Evolutionary conservation across 108 stramenopile genomes (phyloP).

Genomic region (Skeletonema menzelii): DNA sequence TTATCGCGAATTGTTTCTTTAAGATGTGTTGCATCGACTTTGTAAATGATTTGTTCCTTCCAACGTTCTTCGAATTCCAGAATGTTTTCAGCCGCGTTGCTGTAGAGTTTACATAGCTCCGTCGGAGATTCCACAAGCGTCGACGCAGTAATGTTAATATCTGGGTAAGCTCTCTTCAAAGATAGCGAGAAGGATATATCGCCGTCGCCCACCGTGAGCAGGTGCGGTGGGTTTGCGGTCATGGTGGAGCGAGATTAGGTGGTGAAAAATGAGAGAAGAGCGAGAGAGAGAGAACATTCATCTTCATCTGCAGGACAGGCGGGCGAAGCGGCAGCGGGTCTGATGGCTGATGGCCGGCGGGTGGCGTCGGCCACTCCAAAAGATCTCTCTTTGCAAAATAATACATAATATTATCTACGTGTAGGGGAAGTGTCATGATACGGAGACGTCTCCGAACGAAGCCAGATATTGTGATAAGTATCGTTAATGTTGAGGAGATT

Average conservation of each 20-base stretch:
- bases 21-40: constrained; percentile 64
- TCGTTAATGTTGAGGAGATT: no score
- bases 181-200: constrained; percentile 69
- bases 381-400: no score
- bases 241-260: not conserved
- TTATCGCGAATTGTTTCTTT: constrained; percentile 25
- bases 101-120: constrained; percentile 38
- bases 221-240: not conserved
- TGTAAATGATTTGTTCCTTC: constrained; percentile 43
- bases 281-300: no score
- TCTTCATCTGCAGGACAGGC: no score
- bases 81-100: constrained; percentile 29
- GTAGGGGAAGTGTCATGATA: no score
- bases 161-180: constrained; percentile 56
- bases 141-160: constrained; percentile 51
- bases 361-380: no score
- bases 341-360: no score
- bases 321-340: no score
- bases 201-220: constrained; percentile 72
- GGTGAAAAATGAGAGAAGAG: no score
- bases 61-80: constrained; percentile 41
- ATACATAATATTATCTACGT: no score
- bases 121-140: constrained; percentile 46
- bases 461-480: no score
- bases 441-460: no score